These are phyloP conservation scores for Phytopythium oedochilum DNA, from an alignment of 352 stramenopile genomes.

Conservation along the genomic window DNA sequence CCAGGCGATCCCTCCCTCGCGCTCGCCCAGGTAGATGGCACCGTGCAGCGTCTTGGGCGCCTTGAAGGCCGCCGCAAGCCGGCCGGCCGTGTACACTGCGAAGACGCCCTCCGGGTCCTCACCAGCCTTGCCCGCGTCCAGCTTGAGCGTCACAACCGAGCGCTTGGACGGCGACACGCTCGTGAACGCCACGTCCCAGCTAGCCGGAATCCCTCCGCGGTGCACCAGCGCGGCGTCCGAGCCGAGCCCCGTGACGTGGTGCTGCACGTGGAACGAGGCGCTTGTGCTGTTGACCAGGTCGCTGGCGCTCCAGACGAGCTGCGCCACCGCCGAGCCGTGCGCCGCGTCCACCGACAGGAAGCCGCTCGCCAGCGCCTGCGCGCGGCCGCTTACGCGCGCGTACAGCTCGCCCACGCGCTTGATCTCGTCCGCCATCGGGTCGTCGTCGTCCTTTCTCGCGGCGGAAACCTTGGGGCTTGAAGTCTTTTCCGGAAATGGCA, in stretches of 20 bases:
- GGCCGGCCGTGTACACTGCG: constrained; percentile 36
- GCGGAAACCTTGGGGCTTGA: not conserved
- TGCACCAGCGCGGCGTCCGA: constrained; percentile 18
- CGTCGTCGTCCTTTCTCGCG: not conserved
- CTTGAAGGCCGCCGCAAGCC: constrained; percentile 46
- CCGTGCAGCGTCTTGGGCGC: constrained; percentile 69
- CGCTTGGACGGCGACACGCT: constrained; percentile 51
- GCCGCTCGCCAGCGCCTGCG: constrained; percentile 45
- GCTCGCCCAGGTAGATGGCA: constrained; percentile 60
- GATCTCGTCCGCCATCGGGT: not conserved
- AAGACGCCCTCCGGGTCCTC: constrained; percentile 40
- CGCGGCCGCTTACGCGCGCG: constrained; percentile 32
- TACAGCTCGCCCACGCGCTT: constrained; percentile 40
- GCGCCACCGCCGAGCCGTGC: constrained; percentile 22
- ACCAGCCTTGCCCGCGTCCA: constrained; percentile 39
- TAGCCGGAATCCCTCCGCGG: constrained; percentile 26
- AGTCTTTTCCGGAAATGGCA: not conserved
- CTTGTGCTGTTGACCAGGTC: constrained; percentile 53
- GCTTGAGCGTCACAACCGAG: constrained; percentile 53
- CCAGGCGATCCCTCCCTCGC: constrained; percentile 70
- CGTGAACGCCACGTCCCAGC: constrained; percentile 33
- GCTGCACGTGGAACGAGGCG: constrained; percentile 51
- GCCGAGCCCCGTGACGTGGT: constrained; percentile 30
- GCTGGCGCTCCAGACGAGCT: constrained; percentile 56
- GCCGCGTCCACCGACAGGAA: constrained; percentile 26